A percentile compares a stretch with the other conserved stretches of the same genome.
Evolutionary conservation across 2,329 filamentous ascomycete species (phyloP).

Genomic region (Fusarium sp.): DNA sequence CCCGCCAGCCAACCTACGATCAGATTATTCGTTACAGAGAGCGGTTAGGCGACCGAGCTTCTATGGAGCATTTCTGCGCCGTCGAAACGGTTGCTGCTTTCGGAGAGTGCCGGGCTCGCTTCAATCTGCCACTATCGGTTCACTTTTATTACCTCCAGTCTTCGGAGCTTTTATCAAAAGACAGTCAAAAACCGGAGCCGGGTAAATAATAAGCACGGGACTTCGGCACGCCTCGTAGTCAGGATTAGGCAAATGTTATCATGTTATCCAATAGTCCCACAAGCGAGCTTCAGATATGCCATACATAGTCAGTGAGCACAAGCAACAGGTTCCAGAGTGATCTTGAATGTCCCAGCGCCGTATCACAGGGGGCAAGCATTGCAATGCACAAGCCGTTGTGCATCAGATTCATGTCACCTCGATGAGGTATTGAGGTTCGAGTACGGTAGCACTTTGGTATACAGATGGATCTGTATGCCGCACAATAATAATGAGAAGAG

Average conservation of each 20-base stretch:
- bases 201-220: constrained; percentile 21
- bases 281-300: neutral
- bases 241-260: neutral
- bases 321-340: neutral
- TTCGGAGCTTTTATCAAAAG: neutral
- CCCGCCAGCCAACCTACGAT: neutral
- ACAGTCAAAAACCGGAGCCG: neutral
- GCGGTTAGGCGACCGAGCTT: constrained; percentile 7
- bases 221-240: constrained; percentile 18
- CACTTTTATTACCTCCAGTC: constrained; percentile 7
- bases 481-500: constrained; percentile 1
- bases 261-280: neutral
- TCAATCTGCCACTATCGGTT: constrained; percentile 4
- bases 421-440: constrained; percentile 35
- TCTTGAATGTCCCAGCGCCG: constrained; percentile 1
- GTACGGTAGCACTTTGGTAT: constrained; percentile 16
- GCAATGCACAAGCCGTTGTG: constrained; percentile 20
- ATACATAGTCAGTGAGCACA: neutral
- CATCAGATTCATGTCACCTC: constrained; percentile 28
- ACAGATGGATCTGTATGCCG: neutral
- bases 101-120: neutral
- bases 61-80: constrained; percentile 7
- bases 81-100: constrained; percentile 39
- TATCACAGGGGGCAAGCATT: constrained; percentile 17
- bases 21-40: neutral